A percentile compares a stretch with the other conserved stretches of the same genome.
These are phyloP conservation scores for Hippophae gyantsensis DNA, from an alignment of 306 rosid species.

Conservation along the genomic window DNA sequence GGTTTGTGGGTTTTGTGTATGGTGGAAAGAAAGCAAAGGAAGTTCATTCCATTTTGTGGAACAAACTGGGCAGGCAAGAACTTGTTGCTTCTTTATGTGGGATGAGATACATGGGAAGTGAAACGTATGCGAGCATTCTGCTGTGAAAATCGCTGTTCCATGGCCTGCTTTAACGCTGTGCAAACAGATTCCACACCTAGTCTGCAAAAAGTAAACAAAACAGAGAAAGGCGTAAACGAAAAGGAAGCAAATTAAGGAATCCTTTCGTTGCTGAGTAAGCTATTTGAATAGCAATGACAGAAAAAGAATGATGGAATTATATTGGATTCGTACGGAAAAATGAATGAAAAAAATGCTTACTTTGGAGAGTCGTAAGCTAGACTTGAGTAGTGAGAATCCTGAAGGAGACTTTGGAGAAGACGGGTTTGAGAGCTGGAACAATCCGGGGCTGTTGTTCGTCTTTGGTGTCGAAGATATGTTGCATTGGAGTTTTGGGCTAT, in stretches of 20 bases:
- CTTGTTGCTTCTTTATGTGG: conserved; percentile 50
- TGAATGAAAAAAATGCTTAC: conserved; percentile 22
- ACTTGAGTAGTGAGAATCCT: conserved; percentile 67
- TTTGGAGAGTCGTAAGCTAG: conserved; percentile 55
- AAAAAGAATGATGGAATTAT: neutral
- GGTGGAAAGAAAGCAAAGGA: conserved; percentile 46
- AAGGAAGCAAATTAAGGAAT: neutral
- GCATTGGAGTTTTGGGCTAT: conserved; percentile 73
- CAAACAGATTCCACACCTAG: conserved; percentile 80
- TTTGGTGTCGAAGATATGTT: conserved; percentile 22
- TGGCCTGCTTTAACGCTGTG: conserved; percentile 76
- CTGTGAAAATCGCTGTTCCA: conserved; percentile 91
- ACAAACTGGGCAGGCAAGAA: conserved; percentile 68
- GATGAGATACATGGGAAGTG: conserved; percentile 79
- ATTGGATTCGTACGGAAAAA: neutral
- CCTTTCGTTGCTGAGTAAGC: neutral
- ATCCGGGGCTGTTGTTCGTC: conserved; percentile 33
- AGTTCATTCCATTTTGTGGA: conserved; percentile 66
- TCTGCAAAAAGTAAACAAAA: conserved; percentile 32
- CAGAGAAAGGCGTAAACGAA: neutral
- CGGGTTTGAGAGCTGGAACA: conserved; percentile 53
- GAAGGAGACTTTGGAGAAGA: conserved; percentile 81
- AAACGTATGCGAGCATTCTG: conserved; percentile 88
- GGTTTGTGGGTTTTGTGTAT: conserved; percentile 9
- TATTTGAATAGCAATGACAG: neutral